Evolutionary conservation across 257 asterid genomes (phyloP).

Genomic region (Lithospermum erythrorhizon): DNA sequence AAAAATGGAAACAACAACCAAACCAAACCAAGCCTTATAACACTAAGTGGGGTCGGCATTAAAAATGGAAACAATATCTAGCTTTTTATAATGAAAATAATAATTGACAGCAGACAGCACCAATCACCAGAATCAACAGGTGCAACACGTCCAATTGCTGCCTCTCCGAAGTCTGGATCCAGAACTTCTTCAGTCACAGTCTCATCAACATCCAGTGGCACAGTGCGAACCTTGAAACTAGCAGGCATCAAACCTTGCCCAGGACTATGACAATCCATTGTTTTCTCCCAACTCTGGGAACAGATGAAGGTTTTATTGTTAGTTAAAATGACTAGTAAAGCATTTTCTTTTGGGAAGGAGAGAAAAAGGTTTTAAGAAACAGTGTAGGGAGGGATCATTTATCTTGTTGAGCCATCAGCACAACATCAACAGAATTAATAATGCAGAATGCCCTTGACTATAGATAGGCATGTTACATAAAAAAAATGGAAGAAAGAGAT

Average conservation of each 20-base stretch:
- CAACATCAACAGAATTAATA: too few species aligned
- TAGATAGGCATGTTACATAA: too few species aligned
- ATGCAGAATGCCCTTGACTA: too few species aligned
- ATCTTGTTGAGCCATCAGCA: too few species aligned
- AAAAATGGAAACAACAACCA: too few species aligned
- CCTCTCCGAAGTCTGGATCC: conserved; percentile 81
- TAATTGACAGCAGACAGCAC: conserved; percentile 1
- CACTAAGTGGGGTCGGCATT: too few species aligned
- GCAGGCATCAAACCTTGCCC: conserved; percentile 86
- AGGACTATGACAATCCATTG: conserved; percentile 78
- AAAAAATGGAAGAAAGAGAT: too few species aligned
- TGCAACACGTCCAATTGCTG: conserved; percentile 78
- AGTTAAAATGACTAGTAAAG: background rate
- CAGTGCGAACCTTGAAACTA: conserved; percentile 65
- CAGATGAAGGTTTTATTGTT: background rate
- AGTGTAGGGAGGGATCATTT: background rate
- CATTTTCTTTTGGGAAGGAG: background rate
- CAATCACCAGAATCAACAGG: conserved; percentile 68
- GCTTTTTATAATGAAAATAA: background rate
- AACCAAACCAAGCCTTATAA: too few species aligned
- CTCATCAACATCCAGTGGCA: conserved; percentile 52
- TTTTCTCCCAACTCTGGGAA: conserved; percentile 74
- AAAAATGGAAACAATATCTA: too few species aligned
- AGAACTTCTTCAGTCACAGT: conserved; percentile 55
- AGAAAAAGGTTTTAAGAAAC: background rate